phyloP scores from a whole-genome alignment of 257 asterid genomes.

The Solanum peruvianum region DNA sequence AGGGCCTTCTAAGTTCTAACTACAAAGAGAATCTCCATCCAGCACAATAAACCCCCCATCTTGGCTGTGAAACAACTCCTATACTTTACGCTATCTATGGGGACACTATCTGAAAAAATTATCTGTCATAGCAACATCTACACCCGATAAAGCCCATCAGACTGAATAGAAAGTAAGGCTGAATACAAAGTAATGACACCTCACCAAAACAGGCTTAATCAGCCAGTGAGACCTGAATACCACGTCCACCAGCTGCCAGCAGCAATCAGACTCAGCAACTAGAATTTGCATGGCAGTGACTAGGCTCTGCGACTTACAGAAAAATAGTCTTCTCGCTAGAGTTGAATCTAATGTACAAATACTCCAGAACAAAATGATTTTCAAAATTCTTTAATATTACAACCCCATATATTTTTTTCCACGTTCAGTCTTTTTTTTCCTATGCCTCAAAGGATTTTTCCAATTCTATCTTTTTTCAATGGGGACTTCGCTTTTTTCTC shows the following conservation, averaged over 20 bases:
- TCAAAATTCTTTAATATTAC: background rate
- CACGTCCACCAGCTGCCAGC: slow-evolving; percentile 38
- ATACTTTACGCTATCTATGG: background rate
- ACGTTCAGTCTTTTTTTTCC: background rate
- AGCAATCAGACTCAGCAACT: slow-evolving; percentile 31
- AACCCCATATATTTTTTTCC: background rate
- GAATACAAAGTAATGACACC: slow-evolving; percentile 46
- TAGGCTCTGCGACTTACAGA: slow-evolving; percentile 28
- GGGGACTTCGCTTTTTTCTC: background rate
- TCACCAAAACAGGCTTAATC: slow-evolving; percentile 45
- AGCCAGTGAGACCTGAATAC: slow-evolving; percentile 34
- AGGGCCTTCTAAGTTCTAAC: background rate
- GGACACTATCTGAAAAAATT: background rate
- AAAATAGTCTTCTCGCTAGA: slow-evolving; percentile 27
- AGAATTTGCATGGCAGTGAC: slow-evolving; percentile 17
- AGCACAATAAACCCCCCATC: background rate
- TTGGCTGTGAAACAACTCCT: background rate
- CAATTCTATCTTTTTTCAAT: background rate
- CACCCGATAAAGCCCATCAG: background rate
- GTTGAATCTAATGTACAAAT: slow-evolving; percentile 7
- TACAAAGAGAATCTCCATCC: background rate
- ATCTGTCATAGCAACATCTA: background rate
- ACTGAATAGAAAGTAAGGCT: slow-evolving; percentile 20
- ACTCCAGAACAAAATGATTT: background rate
- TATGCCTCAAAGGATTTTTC: background rate